phyloP scores from a whole-genome alignment of 805 yeast species.

The Middelhovenomyces tepae region DNA sequence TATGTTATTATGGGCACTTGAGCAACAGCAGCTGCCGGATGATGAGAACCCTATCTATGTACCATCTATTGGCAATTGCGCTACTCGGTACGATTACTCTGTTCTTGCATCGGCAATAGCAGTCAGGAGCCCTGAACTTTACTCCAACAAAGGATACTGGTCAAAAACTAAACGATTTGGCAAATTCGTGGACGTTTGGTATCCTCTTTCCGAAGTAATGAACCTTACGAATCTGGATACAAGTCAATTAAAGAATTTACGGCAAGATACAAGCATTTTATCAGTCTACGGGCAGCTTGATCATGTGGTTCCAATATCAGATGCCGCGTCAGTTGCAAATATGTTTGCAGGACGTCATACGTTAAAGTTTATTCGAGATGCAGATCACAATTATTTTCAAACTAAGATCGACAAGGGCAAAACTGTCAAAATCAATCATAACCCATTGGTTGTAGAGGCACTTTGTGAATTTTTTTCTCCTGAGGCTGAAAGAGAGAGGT shows the following conservation, averaged over 20 bases:
- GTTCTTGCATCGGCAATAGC: conserved; percentile 34
- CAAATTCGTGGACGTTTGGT: not conserved
- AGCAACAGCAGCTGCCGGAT: too few species aligned
- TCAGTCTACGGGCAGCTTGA: conserved; percentile 69
- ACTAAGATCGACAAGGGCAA: conserved; percentile 29
- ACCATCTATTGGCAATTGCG: conserved; percentile 53
- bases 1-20: conserved; percentile 57
- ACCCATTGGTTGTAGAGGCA: conserved; percentile 20
- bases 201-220: not conserved
- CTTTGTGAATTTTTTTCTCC: not conserved
- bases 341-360: conserved; percentile 46
- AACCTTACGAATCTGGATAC: not conserved
- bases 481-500: too few species aligned
- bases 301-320: conserved; percentile 52
- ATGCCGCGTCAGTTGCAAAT: conserved; percentile 51
- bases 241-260: not conserved
- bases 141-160: not conserved
- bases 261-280: conserved; percentile 42
- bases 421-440: conserved; percentile 40
- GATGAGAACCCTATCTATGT: conserved; percentile 30
- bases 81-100: conserved; percentile 41
- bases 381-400: conserved; percentile 81
- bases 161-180: not conserved
- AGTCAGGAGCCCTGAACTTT: conserved; percentile 35
- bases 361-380: conserved; percentile 50